Evolutionary conservation across 176 grass and related monocot species (phyloP).

Genomic region (Tillandsia fasciculata): DNA sequence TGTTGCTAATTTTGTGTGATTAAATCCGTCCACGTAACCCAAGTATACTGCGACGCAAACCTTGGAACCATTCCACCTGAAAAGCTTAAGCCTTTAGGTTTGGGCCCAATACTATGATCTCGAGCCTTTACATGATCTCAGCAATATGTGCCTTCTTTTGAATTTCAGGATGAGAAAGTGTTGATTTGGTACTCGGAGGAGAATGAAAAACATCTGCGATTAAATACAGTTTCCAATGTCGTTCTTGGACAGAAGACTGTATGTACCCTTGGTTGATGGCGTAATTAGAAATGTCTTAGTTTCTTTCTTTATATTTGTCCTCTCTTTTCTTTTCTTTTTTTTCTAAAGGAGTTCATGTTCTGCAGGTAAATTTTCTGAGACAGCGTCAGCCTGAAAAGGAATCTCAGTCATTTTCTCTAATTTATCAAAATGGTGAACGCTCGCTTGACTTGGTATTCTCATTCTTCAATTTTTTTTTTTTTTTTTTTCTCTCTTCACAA

Average conservation of each 20-base stretch:
- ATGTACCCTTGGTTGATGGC: slow-evolving; percentile 23
- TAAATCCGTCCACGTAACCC: not conserved
- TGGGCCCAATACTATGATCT: too few relatives aligned
- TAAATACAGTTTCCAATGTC: slow-evolving; percentile 62
- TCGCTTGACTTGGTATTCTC: slow-evolving; percentile 81
- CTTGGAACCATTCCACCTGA: not conserved
- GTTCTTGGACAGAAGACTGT: slow-evolving; percentile 87
- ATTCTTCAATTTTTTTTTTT: not conserved
- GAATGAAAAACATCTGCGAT: slow-evolving; percentile 61
- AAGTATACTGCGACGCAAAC: not conserved
- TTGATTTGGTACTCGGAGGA: slow-evolving; percentile 82
- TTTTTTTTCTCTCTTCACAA: slow-evolving; percentile 6
- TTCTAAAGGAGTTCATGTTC: slow-evolving; percentile 19
- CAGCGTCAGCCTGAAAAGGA: slow-evolving; percentile 75
- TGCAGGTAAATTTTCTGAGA: slow-evolving; percentile 79
- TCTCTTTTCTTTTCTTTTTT: slow-evolving; percentile 13
- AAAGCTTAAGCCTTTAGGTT: too few relatives aligned
- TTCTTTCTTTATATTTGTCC: not conserved
- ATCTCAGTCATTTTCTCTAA: slow-evolving; percentile 67
- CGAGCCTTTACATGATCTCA: slow-evolving; percentile 2
- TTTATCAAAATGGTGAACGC: slow-evolving; percentile 73
- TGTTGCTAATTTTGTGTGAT: not conserved
- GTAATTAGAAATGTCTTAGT: not conserved
- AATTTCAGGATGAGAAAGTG: slow-evolving; percentile 74
- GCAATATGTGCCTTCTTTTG: slow-evolving; percentile 7